These are phyloP conservation scores for Phaeoacremonium minimum DNA, from an alignment of 2,329 filamentous ascomycete genomes.

Conservation along the genomic window DNA sequence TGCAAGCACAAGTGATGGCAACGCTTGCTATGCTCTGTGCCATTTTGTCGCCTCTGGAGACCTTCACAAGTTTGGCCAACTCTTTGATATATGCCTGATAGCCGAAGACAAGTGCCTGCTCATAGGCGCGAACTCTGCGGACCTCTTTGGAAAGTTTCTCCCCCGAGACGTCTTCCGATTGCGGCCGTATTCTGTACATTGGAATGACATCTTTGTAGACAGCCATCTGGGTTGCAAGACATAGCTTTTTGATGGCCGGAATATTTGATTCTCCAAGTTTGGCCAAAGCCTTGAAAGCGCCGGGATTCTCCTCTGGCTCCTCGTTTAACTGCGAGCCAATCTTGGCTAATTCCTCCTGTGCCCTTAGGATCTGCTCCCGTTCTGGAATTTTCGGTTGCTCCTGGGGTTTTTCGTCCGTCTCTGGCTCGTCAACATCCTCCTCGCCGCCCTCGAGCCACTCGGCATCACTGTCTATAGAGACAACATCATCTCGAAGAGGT, in stretches of 20 bases:
- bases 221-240: constrained; percentile 79
- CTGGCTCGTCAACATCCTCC: constrained; percentile 44
- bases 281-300: constrained; percentile 72
- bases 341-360: constrained; percentile 88
- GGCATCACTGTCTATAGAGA: constrained; percentile 52
- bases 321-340: constrained; percentile 81
- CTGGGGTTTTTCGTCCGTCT: constrained; percentile 40
- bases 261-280: constrained; percentile 68
- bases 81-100: constrained; percentile 84
- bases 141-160: constrained; percentile 92
- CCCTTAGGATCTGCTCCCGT: constrained; percentile 75
- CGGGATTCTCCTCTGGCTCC: constrained; percentile 85
- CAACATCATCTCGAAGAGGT: constrained; percentile 53
- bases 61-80: constrained; percentile 64
- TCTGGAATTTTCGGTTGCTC: constrained; percentile 60
- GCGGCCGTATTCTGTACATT: constrained; percentile 86
- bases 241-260: constrained; percentile 75
- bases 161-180: constrained; percentile 67
- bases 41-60: constrained; percentile 30
- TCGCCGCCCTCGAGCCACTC: constrained; percentile 61
- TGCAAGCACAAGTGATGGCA: constrained; percentile 82
- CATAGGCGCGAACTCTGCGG: constrained; percentile 73
- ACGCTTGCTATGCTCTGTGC: constrained; percentile 60
- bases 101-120: constrained; percentile 78
- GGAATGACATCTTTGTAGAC: constrained; percentile 96